Conservation (phyloP, 768 basidiomycete species). For the Suillus hirtellus region DNA sequence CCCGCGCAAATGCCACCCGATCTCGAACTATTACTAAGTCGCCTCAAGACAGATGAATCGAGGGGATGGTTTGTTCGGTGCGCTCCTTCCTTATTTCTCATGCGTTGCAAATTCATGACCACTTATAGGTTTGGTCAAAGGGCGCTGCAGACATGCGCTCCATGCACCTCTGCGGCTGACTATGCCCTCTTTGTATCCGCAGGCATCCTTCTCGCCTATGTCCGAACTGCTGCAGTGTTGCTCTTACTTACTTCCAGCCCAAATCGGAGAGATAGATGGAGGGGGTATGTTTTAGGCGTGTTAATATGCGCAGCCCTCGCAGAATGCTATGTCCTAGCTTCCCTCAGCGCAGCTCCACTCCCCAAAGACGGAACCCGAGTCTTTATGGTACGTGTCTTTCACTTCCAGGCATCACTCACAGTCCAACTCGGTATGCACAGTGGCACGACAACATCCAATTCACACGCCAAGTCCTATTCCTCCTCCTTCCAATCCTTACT, state of each 20-base stretch:
- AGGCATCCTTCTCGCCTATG: conserved; percentile 54
- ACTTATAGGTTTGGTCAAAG: conserved; percentile 64
- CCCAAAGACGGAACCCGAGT: conserved; percentile 37
- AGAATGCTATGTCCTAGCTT: conserved; percentile 56
- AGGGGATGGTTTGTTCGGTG: conserved; percentile 63
- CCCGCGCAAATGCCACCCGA: conserved; percentile 40
- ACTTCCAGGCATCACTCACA: background rate
- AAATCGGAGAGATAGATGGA: conserved; percentile 44
- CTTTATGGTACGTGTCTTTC: conserved; percentile 38
- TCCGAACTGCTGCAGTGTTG: conserved; percentile 55
- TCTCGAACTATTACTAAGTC: conserved; percentile 53
- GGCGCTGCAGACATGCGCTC: conserved; percentile 61
- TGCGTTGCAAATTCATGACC: conserved; percentile 6
- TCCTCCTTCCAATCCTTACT: conserved; percentile 53
- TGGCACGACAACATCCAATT: conserved; percentile 65
- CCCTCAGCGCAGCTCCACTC: conserved; percentile 47
- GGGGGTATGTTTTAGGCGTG: conserved; percentile 45
- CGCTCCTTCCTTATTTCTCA: conserved; percentile 16
- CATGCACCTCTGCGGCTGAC: conserved; percentile 62
- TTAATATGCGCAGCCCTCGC: conserved; percentile 50
- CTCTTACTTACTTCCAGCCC: conserved; percentile 42
- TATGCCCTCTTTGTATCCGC: conserved; percentile 61
- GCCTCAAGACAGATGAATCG: conserved; percentile 56
- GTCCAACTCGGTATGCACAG: conserved; percentile 32
- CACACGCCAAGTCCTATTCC: conserved; percentile 57